Base-by-base conservation (phyloP, 345 rosid genomes). In the Excoecaria agallocha region DNA sequence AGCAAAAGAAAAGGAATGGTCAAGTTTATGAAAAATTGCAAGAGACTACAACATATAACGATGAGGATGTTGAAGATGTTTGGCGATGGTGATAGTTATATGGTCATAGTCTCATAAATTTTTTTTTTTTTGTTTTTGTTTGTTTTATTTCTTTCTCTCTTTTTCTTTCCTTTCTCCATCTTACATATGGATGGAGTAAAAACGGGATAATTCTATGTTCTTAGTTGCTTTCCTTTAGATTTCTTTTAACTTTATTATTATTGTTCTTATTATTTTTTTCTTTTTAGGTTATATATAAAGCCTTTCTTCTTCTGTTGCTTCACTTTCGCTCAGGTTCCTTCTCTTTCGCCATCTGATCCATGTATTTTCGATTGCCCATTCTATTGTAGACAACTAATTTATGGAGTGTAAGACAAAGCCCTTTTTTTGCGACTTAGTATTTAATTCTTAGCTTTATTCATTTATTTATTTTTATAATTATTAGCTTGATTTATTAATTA, bases 121-220 rank as follows among this genome's bases (percentile, higher is more conserved):
- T 68, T 70, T 55, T 39, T 43, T 43, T 19, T 38, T 8, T 46
- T n/a, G n/a, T n/a, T n/a, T 8, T 46, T 69, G 68, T 72, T 76
- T 60, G 52, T 16, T 66, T 73, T 56, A 65, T 74, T 43, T 50
- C 61, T 12, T 15, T 38, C 43, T 66, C 46, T 13, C n/a, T 62
- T 60, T 30, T 46, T 5, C 20, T 56, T 56, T 56, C 57, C 35
- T 61, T 79, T 54, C 77, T 77, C 70, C 46, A 25, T 74, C 79
- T 69, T 59, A 70, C 60, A 52, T 72, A 20, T 24, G 63, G 85
- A 73, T 77, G 86, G 83, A 85, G 84, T 74, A 74, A 70, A 80
- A 79, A 76, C 65, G 76, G 82, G 76, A 50, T 59, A 66, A 61
- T 68, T 62, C 81, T 73, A 73, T 73, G 73, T 59, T 64, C 24